phyloP scores from a whole-genome alignment of 306 rosid genomes.

The Mimosa bimucronata region DNA sequence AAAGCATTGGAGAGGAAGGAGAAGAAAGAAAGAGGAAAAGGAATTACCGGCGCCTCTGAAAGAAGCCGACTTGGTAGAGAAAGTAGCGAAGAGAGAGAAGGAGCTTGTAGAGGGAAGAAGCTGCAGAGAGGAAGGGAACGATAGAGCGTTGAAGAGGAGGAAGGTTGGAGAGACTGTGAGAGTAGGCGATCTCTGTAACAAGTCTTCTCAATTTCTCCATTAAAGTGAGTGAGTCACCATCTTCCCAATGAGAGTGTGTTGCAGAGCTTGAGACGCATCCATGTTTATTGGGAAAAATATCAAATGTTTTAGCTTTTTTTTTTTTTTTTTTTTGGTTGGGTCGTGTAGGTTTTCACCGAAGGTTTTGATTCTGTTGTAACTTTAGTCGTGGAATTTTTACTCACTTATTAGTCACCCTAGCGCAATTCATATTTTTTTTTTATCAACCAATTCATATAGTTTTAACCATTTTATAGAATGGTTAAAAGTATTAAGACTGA shows the following conservation, averaged over 20 bases:
- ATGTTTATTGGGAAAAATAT: no score
- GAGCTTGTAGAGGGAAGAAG: constrained; percentile 66
- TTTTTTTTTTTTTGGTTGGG: no score
- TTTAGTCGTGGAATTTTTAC: no score
- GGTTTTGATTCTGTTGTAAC: no score
- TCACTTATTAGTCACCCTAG: no score
- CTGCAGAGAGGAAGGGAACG: constrained; percentile 63
- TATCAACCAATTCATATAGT: no score
- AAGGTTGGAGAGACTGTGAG: constrained; percentile 46
- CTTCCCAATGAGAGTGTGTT: neutral
- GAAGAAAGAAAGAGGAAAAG: neutral
- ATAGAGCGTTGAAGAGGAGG: constrained; percentile 57
- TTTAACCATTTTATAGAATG: no score
- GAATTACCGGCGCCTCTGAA: constrained; percentile 56
- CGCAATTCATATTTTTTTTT: no score
- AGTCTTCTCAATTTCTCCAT: constrained; percentile 74
- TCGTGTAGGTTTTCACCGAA: no score
- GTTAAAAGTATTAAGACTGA: no score
- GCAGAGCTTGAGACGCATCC: no score
- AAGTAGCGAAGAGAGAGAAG: constrained; percentile 63
- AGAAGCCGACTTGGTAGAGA: constrained; percentile 57
- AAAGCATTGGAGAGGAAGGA: neutral
- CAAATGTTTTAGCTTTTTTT: no score
- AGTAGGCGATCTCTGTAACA: constrained; percentile 69
- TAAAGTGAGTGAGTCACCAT: neutral